Percentiles rank a stretch among this genome's conserved stretches.
Evolutionary conservation across 805 yeast species (phyloP).

Genomic region (Ogataea salicorniae): DNA sequence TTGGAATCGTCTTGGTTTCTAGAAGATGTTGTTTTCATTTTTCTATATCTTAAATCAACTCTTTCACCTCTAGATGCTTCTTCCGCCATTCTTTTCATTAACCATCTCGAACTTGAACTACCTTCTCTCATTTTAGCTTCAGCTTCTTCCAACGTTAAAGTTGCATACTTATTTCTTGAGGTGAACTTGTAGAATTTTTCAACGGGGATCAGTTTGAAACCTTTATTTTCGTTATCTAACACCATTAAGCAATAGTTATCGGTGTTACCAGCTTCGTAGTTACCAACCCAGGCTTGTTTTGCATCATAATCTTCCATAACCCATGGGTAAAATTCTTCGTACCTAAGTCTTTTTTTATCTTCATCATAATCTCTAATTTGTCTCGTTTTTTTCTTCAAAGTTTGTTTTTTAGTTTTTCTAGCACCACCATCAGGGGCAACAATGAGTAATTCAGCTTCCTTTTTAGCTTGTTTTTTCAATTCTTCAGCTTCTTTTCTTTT

Average conservation of each 20-base stretch:
- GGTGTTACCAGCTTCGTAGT: slow-evolving; percentile 84
- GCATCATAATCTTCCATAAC: slow-evolving; percentile 96
- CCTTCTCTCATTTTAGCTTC: slow-evolving; percentile 85
- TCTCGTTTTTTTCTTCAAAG: slow-evolving; percentile 73
- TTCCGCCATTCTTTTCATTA: slow-evolving; percentile 83
- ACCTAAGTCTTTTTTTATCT: slow-evolving; percentile 73
- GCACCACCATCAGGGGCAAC: slow-evolving; percentile 95
- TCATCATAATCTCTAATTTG: slow-evolving; percentile 81
- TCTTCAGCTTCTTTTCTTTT: slow-evolving; percentile 23
- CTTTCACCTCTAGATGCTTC: slow-evolving; percentile 53
- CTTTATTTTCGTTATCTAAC: slow-evolving; percentile 68
- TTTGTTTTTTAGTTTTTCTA: slow-evolving; percentile 51
- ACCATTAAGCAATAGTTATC: slow-evolving; percentile 84
- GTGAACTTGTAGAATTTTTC: slow-evolving; percentile 93
- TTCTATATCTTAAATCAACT: slow-evolving; percentile 45
- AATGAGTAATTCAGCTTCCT: slow-evolving; percentile 48
- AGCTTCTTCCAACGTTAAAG: slow-evolving; percentile 92
- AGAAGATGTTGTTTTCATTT: slow-evolving; percentile 35
- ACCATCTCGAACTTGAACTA: slow-evolving; percentile 82
- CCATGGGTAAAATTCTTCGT: slow-evolving; percentile 98
- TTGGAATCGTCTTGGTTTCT: slow-evolving; percentile 33
- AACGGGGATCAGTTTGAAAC: slow-evolving; percentile 87
- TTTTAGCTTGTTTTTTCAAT: slow-evolving; percentile 32
- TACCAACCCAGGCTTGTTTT: slow-evolving; percentile 89
- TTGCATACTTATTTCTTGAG: slow-evolving; percentile 88